Evolutionary conservation across 164 flowering plant genomes (phyloP).

Genomic region (Dillenia turbinata): DNA sequence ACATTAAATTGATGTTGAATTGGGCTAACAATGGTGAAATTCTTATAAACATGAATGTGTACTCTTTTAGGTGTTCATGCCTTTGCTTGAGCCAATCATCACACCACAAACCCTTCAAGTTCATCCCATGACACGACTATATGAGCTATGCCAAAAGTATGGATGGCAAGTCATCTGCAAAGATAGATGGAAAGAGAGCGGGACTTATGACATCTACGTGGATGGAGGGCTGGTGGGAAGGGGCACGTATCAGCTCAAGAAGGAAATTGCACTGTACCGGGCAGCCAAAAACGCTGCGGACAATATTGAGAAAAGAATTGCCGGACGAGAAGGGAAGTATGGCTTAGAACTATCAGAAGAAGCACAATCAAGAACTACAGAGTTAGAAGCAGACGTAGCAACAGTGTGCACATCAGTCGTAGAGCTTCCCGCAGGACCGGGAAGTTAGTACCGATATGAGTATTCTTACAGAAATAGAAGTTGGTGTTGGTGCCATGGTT

Average conservation of each 20-base stretch:
- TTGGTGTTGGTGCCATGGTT: no score
- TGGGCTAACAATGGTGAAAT: no score
- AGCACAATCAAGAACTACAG: no score
- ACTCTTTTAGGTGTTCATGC: slow-evolving; percentile 33
- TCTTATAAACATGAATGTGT: no score
- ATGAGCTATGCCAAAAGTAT: slow-evolving; percentile 50
- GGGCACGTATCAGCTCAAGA: slow-evolving; percentile 28
- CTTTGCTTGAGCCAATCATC: slow-evolving; percentile 49
- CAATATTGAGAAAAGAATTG: slow-evolving; percentile 11
- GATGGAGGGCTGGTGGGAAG: slow-evolving; percentile 36
- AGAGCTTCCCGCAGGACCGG: no score
- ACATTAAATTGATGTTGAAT: no score
- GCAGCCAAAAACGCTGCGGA: slow-evolving; percentile 58
- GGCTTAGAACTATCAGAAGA: no score
- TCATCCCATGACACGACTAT: slow-evolving; percentile 44
- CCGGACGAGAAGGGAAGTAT: no score
- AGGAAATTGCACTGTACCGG: slow-evolving; percentile 42
- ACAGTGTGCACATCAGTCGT: no score
- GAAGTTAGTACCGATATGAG: no score
- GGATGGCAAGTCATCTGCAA: slow-evolving; percentile 14
- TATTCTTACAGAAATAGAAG: no score
- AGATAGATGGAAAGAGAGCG: slow-evolving; percentile 27
- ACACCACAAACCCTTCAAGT: slow-evolving; percentile 20
- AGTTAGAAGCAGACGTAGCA: no score
- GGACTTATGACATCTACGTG: slow-evolving; percentile 22